Evolutionary conservation across 257 asterid genomes (phyloP), one percentile per base, ranked within the genome.

Genomic region (Plantago major): DNA sequence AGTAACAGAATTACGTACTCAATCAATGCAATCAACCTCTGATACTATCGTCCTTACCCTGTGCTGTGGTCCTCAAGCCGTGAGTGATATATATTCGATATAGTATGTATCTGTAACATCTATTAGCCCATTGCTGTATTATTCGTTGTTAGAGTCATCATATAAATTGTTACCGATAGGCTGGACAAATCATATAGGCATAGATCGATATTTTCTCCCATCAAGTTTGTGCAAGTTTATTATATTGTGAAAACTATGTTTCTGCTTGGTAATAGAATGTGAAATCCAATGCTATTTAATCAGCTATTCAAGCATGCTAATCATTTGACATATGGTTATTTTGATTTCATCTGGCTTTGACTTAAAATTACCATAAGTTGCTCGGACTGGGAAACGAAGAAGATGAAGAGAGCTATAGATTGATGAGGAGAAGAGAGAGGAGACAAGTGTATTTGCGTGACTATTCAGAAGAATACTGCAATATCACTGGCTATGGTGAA

Each of bases 381-480:
- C 60, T 77, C 79, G 97, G 87, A 43, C 84, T 83, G 62, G 87
- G 81, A 15, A 76, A 81, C 38, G 79, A 77, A 72, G 91, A 81
- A 56, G 84, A 79, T 19, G 90, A 84, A 73, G 96, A 89, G 78
- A 81, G 81, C 80, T 92, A 84, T 72, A 73, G 68, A 74, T 67
- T 83, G 91, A 43, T 85, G 62, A 73, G 74, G 66, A 70, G 49
- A 59, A 78, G 99, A 74, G 99, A 92, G 91, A 80, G 97, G 77
- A 82, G 95, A 71, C 86, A 83, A 76, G 76, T 80, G 70, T 92
- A 84, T 76, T 62, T 89, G 72, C 89, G 66, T 52, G 95, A 87
- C 78, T 92, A 89, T 57, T 84, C 89, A 11, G 89, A 84, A 69
- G 95, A 85, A 67, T 92, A 92, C 76, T 77, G 90, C 67, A 78